Evolutionary conservation across 441 rosid genomes (phyloP).

Genomic region (Bruguiera hainesii): DNA sequence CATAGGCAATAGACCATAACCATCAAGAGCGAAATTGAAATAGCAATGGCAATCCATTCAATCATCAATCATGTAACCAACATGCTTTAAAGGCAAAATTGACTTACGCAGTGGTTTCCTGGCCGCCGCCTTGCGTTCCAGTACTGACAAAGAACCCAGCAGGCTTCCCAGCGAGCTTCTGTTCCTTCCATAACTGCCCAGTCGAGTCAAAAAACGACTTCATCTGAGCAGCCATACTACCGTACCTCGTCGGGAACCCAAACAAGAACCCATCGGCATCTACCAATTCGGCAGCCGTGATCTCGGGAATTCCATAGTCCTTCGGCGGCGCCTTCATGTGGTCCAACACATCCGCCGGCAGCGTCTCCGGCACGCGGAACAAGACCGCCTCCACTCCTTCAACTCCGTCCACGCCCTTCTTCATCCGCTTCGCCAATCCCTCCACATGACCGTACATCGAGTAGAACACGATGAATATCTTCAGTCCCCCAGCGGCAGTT

Average conservation of each 20-base stretch:
- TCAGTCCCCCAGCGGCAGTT: constrained; percentile 23
- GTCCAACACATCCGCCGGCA: constrained; percentile 54
- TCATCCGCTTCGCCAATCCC: constrained; percentile 83
- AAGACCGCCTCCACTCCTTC: constrained; percentile 65
- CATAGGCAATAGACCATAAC: too few species aligned
- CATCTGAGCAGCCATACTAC: constrained; percentile 97
- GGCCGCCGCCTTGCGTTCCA: constrained; percentile 98
- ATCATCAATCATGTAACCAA: background rate
- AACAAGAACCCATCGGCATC: constrained; percentile 72
- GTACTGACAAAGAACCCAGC: constrained; percentile 94
- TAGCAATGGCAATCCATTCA: background rate
- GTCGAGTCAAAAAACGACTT: constrained; percentile 89
- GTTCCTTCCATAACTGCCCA: constrained; percentile 77
- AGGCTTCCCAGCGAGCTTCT: constrained; percentile 82
- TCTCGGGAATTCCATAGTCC: constrained; percentile 52
- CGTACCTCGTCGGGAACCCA: constrained; percentile 95
- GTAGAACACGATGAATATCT: constrained; percentile 71
- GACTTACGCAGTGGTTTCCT: constrained; percentile 93
- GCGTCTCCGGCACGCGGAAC: constrained; percentile 82
- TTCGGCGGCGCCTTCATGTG: constrained; percentile 70
- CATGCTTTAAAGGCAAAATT: background rate
- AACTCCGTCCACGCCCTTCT: constrained; percentile 74
- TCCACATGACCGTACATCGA: constrained; percentile 98
- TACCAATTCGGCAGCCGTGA: constrained; percentile 52
- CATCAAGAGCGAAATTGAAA: too few species aligned